phyloP scores from a whole-genome alignment of 2,329 filamentous ascomycete genomes.

The Ophiostoma ulmi region DNA sequence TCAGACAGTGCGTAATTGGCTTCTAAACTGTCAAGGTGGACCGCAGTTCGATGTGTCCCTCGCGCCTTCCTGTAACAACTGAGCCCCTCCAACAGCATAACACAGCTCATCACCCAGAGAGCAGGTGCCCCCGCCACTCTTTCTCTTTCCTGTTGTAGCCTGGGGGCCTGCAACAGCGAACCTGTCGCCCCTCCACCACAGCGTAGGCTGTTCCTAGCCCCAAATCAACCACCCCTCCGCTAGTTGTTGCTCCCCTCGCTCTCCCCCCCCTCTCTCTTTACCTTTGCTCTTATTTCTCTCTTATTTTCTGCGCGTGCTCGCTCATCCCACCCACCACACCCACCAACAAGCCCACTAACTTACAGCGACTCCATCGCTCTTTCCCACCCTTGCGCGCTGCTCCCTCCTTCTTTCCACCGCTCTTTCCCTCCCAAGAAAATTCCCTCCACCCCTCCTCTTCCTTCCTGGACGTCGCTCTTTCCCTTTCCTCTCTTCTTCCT shows the following conservation, averaged over 20 bases:
- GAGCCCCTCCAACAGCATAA: slow-evolving; percentile 19
- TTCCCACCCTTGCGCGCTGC: slow-evolving; percentile 23
- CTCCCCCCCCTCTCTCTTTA: slow-evolving; percentile 18
- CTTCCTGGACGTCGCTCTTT: slow-evolving; percentile 28
- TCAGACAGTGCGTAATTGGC: not conserved
- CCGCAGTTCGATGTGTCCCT: slow-evolving; percentile 15
- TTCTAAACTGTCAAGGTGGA: slow-evolving; percentile 17
- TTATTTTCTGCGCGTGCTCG: slow-evolving; percentile 24
- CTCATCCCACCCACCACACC: slow-evolving; percentile 12
- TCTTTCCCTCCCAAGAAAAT: slow-evolving; percentile 27
- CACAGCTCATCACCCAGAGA: not conserved
- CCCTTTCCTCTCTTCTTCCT: slow-evolving; percentile 24
- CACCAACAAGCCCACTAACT: slow-evolving; percentile 15
- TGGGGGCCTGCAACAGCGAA: not conserved
- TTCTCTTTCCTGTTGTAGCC: not conserved
- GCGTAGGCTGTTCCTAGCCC: not conserved
- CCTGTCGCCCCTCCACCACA: slow-evolving; percentile 10
- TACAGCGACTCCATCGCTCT: slow-evolving; percentile 22
- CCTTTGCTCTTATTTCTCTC: slow-evolving; percentile 31
- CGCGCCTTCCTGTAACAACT: slow-evolving; percentile 4
- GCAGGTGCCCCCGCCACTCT: slow-evolving; percentile 12
- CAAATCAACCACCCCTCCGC: slow-evolving; percentile 15
- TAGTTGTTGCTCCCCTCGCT: slow-evolving; percentile 27
- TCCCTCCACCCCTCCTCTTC: slow-evolving; percentile 28
- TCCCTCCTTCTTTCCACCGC: slow-evolving; percentile 27